These are phyloP conservation scores for Myxozyma melibiosi DNA, from an alignment of 805 yeast species.

Conservation along the genomic window DNA sequence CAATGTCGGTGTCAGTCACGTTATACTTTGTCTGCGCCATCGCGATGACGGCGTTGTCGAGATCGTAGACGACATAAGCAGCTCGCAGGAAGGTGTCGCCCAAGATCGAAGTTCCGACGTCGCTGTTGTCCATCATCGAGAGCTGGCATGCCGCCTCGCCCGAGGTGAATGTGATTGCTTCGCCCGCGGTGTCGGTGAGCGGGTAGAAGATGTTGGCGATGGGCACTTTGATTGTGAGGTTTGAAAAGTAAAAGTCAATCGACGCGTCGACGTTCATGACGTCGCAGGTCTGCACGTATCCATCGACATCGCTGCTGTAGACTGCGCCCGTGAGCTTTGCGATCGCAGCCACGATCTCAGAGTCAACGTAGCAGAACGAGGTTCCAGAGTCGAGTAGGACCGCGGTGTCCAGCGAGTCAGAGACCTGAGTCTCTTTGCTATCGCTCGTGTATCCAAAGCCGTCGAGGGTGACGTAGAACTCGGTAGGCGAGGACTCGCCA, in stretches of 20 bases:
- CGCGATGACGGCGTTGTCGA: constrained; percentile 58
- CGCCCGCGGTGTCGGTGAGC: constrained; percentile 18
- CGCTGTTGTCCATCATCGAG: constrained; percentile 38
- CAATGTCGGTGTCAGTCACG: constrained; percentile 35
- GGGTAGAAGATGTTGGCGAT: constrained; percentile 37
- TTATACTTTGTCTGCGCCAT: constrained; percentile 52
- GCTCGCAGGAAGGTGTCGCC: constrained; percentile 69
- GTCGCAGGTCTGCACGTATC: constrained; percentile 49
- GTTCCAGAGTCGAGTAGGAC: constrained; percentile 62
- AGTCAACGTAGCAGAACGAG: constrained; percentile 54
- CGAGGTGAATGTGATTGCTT: constrained; percentile 24
- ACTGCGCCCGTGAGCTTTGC: constrained; percentile 45
- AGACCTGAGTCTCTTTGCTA: constrained; percentile 3
- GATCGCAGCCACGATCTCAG: constrained; percentile 38
- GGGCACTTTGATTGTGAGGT: constrained; percentile 53
- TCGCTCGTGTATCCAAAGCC: constrained; percentile 26
- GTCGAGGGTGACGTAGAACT: constrained; percentile 26
- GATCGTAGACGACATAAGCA: constrained; percentile 68
- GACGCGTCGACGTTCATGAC: constrained; percentile 35
- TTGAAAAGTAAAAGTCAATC: constrained; percentile 54
- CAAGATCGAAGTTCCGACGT: constrained; percentile 46
- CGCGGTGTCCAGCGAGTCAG: constrained; percentile 32
- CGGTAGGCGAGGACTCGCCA: constrained; percentile 24
- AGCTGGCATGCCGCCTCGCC: constrained; percentile 36
- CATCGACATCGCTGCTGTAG: constrained; percentile 45